Evolutionary conservation across 345 rosid genomes (phyloP), one percentile per base, ranked within the genome.

Genomic region (Eucalyptus marginata): DNA sequence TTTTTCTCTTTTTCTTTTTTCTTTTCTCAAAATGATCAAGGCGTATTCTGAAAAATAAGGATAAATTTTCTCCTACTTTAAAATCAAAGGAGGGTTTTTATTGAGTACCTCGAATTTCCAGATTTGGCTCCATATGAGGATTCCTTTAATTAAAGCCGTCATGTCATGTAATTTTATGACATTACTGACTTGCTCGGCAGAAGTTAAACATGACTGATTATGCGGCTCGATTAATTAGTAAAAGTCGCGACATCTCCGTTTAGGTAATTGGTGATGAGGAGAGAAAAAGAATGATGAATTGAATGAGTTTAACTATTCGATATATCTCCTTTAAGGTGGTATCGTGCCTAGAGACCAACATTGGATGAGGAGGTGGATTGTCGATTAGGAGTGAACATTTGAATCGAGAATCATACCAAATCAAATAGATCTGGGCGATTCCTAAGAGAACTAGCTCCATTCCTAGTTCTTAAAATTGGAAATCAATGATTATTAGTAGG

Each of bases 341-440:
- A 33, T 17, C 14, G 25, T 71, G 25, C 2, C 7, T 33, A 71
- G 81, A 18, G 81, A 71, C 81, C 81, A 18, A n/a, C 46, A 36
- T 18, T 36, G 14, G 46, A 71, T 0, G 46, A 66, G 79, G 40
- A 64, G 10, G 7, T 29, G 33, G 33, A 62, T 29, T 29, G 8
- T 7, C 8, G 33, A 29, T 29, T 22, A 22, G 11, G 11, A 56
- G 62, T 22, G 62, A 24, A 22, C 0, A 56, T 24, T 56, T 24
- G 62, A 56, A 56, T 56, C 0, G 1, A 24, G 29, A 24, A 56
- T 24, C 13, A 3, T 52, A 52, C 25, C 58, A 52, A 52, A 52
- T 9, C 4, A 20, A 0, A 56, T 0, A 1, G 6, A 22, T 56
- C 0, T 56, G 0, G 62, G 27, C 3, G 1, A 56, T 56, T 56